Base-by-base conservation (phyloP, 306 rosid species). In the Medicago ruthenica region DNA sequence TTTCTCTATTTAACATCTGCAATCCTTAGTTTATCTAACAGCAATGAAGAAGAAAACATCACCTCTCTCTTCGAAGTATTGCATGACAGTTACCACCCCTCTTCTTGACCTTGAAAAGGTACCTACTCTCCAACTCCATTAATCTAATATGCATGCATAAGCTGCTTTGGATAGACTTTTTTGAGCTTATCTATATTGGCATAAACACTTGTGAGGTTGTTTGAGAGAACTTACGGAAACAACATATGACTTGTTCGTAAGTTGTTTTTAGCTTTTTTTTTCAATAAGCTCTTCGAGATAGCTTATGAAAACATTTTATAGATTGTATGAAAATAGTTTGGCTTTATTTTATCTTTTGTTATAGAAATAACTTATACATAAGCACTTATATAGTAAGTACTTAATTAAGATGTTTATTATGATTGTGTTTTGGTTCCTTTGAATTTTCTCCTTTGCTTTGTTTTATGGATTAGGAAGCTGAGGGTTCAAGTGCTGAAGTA, bases 81-180 rank as follows among this genome's bases (percentile, higher is more conserved):
- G 88, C 85, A 81, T 95, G 70, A 89, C 96, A n/a, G 69, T 79
- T 50, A 92, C 86, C 20, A 66, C 85, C 47, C 97, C 98, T 83
- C 97, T 95, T 48, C 82, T 92, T 69, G 93, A 92, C 81, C 69
- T 92, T 79, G 97, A 95, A 80, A 90, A 95, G 97, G 98, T 93
- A 31, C 67, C 71, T 47, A 44, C 11, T 8, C 0, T 18, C 73
- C 68, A 53, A 8, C 75, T 68, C 65, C 64, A 34, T 10, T 40
- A 22, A 16, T 72, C 21, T 37, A 73, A 4, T 34, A 20, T 45
- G 44, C 70, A 2, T 18, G 4, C 22, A 41, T 44, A 40, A 16
- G 16, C 6, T 22, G 15, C 18, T 48, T 50, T 50, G 8, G 55
- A n/a, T 50, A 1, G 8, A 15, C 8, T 48, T 14, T 5, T 48